These are phyloP conservation scores for Cyclotella baltica DNA, from an alignment of 108 stramenopile genomes.

Conservation along the genomic window DNA sequence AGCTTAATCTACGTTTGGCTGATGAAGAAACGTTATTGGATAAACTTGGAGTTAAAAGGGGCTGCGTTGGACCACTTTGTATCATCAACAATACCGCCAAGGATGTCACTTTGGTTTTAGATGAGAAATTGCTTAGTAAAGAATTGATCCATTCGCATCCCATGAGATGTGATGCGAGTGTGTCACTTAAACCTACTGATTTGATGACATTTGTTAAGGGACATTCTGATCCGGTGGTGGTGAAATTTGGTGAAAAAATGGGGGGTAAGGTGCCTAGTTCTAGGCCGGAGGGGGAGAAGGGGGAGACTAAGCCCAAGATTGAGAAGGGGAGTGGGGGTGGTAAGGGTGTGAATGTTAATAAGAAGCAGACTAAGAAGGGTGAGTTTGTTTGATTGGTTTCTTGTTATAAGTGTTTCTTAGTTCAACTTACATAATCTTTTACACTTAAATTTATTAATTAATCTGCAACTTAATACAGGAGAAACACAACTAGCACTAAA, in stretches of 20 bases:
- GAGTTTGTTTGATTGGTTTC: neutral
- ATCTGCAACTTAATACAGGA: neutral
- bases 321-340: conserved; percentile 30
- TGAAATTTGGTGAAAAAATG: conserved; percentile 64
- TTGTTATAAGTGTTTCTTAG: neutral
- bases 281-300: conserved; percentile 44
- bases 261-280: conserved; percentile 48
- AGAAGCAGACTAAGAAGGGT: conserved; percentile 79
- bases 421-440: neutral
- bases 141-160: conserved; percentile 88
- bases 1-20: conserved; percentile 93
- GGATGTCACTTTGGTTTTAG: conserved; percentile 82
- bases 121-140: conserved; percentile 67
- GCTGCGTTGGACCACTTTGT: conserved; percentile 89
- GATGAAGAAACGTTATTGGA: conserved; percentile 69
- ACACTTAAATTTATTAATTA: neutral
- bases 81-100: conserved; percentile 76
- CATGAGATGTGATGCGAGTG: conserved; percentile 87
- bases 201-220: conserved; percentile 68
- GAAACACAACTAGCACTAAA: conserved; percentile 80
- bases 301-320: conserved; percentile 39
- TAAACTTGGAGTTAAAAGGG: conserved; percentile 80
- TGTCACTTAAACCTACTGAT: conserved; percentile 66
- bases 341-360: conserved; percentile 50
- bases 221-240: conserved; percentile 65